phyloP scores from a whole-genome alignment of 192 early-diverging fungal species.

The Coemansia sp. region DNA sequence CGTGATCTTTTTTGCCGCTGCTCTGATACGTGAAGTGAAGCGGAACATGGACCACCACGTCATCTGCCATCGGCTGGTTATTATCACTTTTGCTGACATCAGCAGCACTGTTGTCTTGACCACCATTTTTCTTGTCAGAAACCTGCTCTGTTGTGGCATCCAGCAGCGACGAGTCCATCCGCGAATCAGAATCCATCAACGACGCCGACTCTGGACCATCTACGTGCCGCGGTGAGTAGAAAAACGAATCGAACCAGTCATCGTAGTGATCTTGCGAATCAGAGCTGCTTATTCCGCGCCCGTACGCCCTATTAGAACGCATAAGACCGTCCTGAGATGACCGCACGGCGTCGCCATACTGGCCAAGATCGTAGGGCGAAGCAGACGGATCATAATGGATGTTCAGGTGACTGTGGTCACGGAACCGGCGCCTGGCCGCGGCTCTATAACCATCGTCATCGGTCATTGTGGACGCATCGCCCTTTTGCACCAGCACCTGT shows the following conservation, averaged over 20 bases:
- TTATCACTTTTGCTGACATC: too few relatives aligned
- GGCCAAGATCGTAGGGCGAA: slow-evolving; percentile 15
- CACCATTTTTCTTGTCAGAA: neutral
- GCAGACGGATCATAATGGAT: slow-evolving; percentile 46
- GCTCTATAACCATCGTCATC: neutral
- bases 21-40: slow-evolving; percentile 19
- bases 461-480: neutral
- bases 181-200: slow-evolving; percentile 36
- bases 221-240: slow-evolving; percentile 20
- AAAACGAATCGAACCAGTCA: slow-evolving; percentile 48
- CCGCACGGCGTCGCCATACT: too few relatives aligned
- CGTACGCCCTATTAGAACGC: slow-evolving; percentile 1
- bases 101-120: too few relatives aligned
- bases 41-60: slow-evolving; percentile 14
- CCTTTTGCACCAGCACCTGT: neutral
- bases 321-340: too few relatives aligned
- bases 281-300: slow-evolving; percentile 1
- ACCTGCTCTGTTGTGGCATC: too few relatives aligned
- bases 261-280: slow-evolving; percentile 19
- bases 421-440: slow-evolving; percentile 8
- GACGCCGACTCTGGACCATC: slow-evolving; percentile 21
- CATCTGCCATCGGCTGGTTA: neutral
- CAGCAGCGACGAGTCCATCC: slow-evolving; percentile 19
- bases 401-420: slow-evolving; percentile 44
- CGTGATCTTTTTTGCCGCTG: neutral